Base-by-base conservation (phyloP, 208 protist genomes). In the Polymyxa betae region DNA sequence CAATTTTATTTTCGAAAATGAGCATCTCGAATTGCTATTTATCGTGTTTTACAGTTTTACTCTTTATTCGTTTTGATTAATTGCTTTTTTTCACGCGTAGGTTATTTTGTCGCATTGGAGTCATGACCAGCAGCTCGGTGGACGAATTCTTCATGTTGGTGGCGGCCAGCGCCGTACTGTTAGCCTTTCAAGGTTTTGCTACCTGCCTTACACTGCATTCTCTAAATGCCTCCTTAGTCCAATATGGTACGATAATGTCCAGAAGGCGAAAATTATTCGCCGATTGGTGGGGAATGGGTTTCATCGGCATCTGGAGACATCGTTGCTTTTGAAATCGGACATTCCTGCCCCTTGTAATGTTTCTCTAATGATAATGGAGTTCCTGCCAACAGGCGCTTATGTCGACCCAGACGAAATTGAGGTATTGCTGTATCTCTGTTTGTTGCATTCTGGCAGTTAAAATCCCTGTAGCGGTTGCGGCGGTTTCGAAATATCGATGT, bases 61-160 rank as follows among this genome's bases (percentile, higher is more conserved):
- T n/a, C n/a, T n/a, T n/a, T n/a, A n/a, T n/a, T n/a, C n/a, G 49
- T 29, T 60, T 60, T 24, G 24, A 29, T 5, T 24, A 60, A 60
- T 60, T 5, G 49, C 12, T 60, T 60, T 60, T 5, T 60, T 60
- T 60, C n/a, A n/a, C n/a, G n/a, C n/a, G n/a, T 60, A 60, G 49
- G 49, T 82, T 5, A 82, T 82, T 40, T 43, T 82, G 12, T 5
- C 72, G n/a, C 72, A 82, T 43, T 82, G 72, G 72, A 35, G 16
- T 43, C 35, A 5, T 38, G 72, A 82, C 16, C 5, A 35, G 5
- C 40, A 82, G n/a, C 72, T 82, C 5, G 35, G 12, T 82, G 72
- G 72, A 5, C 72, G 72, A 35, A 43, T 82, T 20, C n/a, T 82
- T 20, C 72, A 82, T 82, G 72, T 82, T 82, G 72, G 72, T 35